Evolutionary conservation across 2,329 filamentous ascomycete genomes (phyloP).

Genomic region (Keithomyces neogunnii): DNA sequence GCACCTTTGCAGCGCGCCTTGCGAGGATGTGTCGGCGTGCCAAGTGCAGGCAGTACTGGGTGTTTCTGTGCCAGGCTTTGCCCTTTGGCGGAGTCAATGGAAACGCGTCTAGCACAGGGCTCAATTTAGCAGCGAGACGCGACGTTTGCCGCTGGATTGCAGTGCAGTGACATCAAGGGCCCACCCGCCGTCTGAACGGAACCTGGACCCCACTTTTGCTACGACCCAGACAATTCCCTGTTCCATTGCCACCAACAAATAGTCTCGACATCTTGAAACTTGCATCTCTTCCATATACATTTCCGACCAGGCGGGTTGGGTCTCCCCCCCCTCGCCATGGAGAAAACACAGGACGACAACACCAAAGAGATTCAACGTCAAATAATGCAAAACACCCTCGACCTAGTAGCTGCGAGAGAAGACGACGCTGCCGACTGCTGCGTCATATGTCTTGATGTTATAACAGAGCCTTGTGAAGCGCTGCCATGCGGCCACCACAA

Average conservation of each 20-base stretch:
- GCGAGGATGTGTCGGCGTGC: background rate
- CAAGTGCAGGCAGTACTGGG: background rate
- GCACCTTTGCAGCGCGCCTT: background rate
- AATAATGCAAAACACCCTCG: slow-evolving; percentile 36
- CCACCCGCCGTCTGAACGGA: background rate
- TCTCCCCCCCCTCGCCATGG: background rate
- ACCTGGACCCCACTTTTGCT: background rate
- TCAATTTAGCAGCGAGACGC: background rate
- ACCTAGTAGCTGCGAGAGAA: slow-evolving; percentile 26
- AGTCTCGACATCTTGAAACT: too few species aligned
- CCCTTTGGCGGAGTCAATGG: background rate
- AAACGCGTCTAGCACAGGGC: background rate
- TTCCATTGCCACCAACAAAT: too few species aligned
- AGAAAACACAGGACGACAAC: background rate
- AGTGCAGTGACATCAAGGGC: background rate
- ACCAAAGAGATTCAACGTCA: slow-evolving; percentile 29
- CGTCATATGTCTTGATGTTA: slow-evolving; percentile 76
- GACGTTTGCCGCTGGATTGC: background rate
- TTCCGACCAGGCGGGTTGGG: too few species aligned
- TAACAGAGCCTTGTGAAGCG: slow-evolving; percentile 64
- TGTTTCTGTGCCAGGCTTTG: background rate
- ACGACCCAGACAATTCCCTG: too few species aligned
- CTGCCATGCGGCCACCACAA: slow-evolving; percentile 70
- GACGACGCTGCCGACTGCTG: slow-evolving; percentile 41
- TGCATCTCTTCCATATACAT: too few species aligned